phyloP scores from a whole-genome alignment of 352 stramenopile genomes.

The Halophytophthora polymorphica region DNA sequence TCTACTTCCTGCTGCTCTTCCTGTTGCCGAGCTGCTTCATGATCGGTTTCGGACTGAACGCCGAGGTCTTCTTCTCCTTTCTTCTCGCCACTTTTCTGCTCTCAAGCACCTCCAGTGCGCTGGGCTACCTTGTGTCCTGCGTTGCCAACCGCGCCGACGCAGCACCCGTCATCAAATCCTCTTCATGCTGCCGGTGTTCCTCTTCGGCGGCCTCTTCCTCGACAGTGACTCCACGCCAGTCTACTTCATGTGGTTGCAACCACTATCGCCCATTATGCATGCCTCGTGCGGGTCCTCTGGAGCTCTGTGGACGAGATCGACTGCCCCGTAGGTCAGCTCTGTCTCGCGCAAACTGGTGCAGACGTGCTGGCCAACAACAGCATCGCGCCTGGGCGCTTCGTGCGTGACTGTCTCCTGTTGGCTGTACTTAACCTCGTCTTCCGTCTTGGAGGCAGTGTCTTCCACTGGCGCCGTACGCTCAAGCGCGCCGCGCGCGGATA shows the following conservation, averaged over 20 bases:
- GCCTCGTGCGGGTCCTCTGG: slow-evolving; percentile 37
- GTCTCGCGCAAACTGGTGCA: slow-evolving; percentile 17
- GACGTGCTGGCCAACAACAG: slow-evolving; percentile 28
- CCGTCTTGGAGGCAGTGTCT: slow-evolving; percentile 25
- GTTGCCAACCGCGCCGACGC: slow-evolving; percentile 22
- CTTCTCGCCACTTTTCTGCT: slow-evolving; percentile 26
- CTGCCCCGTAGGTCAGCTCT: slow-evolving; percentile 14
- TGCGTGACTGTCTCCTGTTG: slow-evolving; percentile 23
- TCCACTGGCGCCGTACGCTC: slow-evolving; percentile 21
- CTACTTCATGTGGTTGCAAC: slow-evolving; percentile 37
- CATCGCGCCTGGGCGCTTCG: slow-evolving; percentile 15
- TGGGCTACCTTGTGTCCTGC: slow-evolving; percentile 37
- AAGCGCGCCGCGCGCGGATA: slow-evolving; percentile 1
- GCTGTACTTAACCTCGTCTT: slow-evolving; percentile 30
- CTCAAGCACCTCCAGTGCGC: slow-evolving; percentile 15
- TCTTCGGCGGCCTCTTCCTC: slow-evolving; percentile 36
- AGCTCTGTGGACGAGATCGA: slow-evolving; percentile 20
- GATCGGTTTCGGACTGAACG: slow-evolving; percentile 29
- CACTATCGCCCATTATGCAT: slow-evolving; percentile 40
- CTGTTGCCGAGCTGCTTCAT: slow-evolving; percentile 37
- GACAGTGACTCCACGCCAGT: slow-evolving; percentile 27
- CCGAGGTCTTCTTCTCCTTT: slow-evolving; percentile 34
- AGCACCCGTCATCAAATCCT: slow-evolving; percentile 28
- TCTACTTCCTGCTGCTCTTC: slow-evolving; percentile 32
- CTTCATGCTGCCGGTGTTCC: slow-evolving; percentile 30